Percentiles rank a stretch among this genome's conserved stretches.
phyloP scores from a whole-genome alignment of 1,139 yeast genomes.

The Pneumocystis oryctolagi region DNA sequence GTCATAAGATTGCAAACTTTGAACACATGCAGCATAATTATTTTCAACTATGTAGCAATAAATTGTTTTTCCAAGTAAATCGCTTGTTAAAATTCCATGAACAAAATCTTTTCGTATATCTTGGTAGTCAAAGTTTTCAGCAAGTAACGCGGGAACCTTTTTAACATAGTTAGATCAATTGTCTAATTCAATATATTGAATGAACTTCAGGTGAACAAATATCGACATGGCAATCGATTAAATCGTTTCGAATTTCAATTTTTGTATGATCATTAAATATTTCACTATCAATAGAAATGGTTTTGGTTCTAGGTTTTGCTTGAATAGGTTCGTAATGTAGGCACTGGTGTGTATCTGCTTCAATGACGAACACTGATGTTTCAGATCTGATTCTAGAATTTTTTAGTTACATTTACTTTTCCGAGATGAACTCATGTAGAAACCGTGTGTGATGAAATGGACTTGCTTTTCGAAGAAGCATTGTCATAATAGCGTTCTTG shows the following conservation, averaged over 20 bases:
- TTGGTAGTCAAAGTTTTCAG: slow-evolving; percentile 92
- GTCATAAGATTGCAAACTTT: slow-evolving; percentile 82
- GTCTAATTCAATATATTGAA: not conserved
- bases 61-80: slow-evolving; percentile 75
- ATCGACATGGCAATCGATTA: slow-evolving; percentile 91
- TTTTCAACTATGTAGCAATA: slow-evolving; percentile 67
- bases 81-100: slow-evolving; percentile 79
- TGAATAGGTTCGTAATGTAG: slow-evolving; percentile 52
- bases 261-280: slow-evolving; percentile 58
- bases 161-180: not conserved
- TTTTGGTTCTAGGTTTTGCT: slow-evolving; percentile 12
- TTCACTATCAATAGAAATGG: slow-evolving; percentile 68
- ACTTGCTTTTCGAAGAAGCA: slow-evolving; percentile 77
- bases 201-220: slow-evolving; percentile 72
- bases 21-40: slow-evolving; percentile 85
- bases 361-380: slow-evolving; percentile 74
- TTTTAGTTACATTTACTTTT: not conserved
- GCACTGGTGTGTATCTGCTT: slow-evolving; percentile 58
- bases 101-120: slow-evolving; percentile 73
- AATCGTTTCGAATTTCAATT: slow-evolving; percentile 68
- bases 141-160: slow-evolving; percentile 69
- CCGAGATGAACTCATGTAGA: slow-evolving; percentile 28
- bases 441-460: slow-evolving; percentile 62
- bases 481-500: slow-evolving; percentile 81
- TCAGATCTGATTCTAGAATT: slow-evolving; percentile 35